Percentiles rank a stretch among this genome's conserved stretches.
These are phyloP conservation scores for Lichtheimia hyalospora DNA, from an alignment of 371 early-diverging fungal species.

Conservation along the genomic window DNA sequence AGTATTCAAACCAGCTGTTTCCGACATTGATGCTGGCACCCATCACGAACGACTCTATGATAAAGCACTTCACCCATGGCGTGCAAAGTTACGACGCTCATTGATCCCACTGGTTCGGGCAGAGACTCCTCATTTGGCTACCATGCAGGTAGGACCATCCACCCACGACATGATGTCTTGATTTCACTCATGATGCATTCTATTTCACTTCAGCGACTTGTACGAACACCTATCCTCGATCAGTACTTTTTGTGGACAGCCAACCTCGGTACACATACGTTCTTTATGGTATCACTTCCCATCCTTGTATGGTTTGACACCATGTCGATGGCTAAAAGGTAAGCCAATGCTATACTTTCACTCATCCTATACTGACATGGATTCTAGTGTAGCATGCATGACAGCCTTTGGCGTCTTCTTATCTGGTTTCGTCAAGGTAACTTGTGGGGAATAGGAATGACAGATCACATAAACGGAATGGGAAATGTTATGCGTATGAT, in stretches of 20 bases:
- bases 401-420: conserved; percentile 68
- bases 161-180: neutral
- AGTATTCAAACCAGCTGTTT: conserved; percentile 35
- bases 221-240: conserved; percentile 54
- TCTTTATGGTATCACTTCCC: conserved; percentile 72
- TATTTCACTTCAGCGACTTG: conserved; percentile 24
- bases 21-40: conserved; percentile 47
- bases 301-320: conserved; percentile 73
- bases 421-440: conserved; percentile 70
- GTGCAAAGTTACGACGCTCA: conserved; percentile 50
- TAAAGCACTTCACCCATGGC: conserved; percentile 41
- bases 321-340: conserved; percentile 59
- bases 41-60: conserved; percentile 49
- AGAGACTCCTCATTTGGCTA: conserved; percentile 57
- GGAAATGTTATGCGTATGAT: too few species aligned
- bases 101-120: conserved; percentile 53
- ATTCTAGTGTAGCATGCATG: conserved; percentile 39
- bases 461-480: too few species aligned
- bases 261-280: conserved; percentile 73
- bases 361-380: neutral
- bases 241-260: conserved; percentile 62
- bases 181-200: neutral
- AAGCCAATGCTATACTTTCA: neutral
- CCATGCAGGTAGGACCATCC: conserved; percentile 51
- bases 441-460: neutral